Evolutionary conservation across 495 filamentous ascomycete genomes (phyloP).

Genomic region (Parathielavia appendiculata): DNA sequence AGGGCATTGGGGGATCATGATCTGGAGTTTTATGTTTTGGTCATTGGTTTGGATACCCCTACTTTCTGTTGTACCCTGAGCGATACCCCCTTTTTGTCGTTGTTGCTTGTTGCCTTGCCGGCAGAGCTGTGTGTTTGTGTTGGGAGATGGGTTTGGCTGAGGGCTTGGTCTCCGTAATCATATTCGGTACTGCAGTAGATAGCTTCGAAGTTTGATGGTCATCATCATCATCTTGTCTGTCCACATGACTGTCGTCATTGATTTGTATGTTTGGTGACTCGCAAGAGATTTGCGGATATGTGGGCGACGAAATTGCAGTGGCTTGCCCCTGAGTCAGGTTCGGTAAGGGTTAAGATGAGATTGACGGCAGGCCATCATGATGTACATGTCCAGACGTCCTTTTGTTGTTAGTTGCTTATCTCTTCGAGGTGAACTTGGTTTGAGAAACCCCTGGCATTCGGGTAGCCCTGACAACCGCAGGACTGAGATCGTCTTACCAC

Average conservation of each 20-base stretch:
- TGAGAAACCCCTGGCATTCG: no score
- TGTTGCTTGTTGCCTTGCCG: neutral
- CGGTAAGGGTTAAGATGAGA: no score
- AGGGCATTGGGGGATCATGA: neutral
- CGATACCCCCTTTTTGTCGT: conserved; percentile 3
- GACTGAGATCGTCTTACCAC: no score
- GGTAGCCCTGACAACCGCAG: no score
- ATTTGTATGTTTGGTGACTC: neutral
- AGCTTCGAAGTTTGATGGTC: neutral
- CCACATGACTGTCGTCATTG: neutral
- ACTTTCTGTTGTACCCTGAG: conserved; percentile 1
- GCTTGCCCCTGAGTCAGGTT: no score
- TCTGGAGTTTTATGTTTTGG: conserved; percentile 5
- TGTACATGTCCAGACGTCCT: no score
- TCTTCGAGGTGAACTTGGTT: no score
- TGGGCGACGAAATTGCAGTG: no score
- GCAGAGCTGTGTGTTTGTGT: neutral
- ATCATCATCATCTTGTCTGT: neutral
- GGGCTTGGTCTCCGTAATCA: neutral
- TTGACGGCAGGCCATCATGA: no score
- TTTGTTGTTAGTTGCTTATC: no score
- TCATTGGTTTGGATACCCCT: conserved; percentile 7
- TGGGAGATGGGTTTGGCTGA: neutral
- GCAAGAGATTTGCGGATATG: no score
- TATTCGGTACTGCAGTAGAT: conserved; percentile 10